Base-by-base conservation (phyloP, 495 filamentous ascomycete genomes). In the Ascobolus immersus region DNA sequence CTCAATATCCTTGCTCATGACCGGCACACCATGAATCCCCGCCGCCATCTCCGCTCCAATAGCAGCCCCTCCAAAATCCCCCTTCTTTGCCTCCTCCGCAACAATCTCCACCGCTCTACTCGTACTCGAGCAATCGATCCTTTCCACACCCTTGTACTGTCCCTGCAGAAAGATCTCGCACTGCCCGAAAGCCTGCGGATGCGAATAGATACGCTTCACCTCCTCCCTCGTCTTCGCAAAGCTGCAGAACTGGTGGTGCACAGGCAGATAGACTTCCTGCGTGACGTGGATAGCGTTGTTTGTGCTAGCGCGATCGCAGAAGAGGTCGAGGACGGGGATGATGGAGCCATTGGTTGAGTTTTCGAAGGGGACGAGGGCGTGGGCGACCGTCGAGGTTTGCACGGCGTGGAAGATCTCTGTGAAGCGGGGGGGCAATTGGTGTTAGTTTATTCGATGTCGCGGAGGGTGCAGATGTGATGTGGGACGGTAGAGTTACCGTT, bases 301-400 rank as follows among this genome's bases (percentile, higher is more conserved):
- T 19, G 47, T 42, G 35, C 47, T 43, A 17, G 55, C 50, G 21
- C 73, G 61, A 53, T 90, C 80, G 39, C 77, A 77, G 34, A 96
- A 62, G 34, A 81, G 66, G 51, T 92, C 82, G 5, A 96, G 65
- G 0, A 81, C 91, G 48, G 71, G 67, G 17, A 84, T 67, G 25
- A 96, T 89, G 27, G 71, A 69, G 39, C 86, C 86, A 54, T 93
- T 89, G 42, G 80, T 80, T 7, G 73, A 82, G 54, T 96, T 96
- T 53, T 96, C 86, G 55, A 89, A 82, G 19, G 86, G 86, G 11
- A 93, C 77, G 3, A 96, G 76, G 38, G 80, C 84, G 44, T 67
- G 73, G 37, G 59, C 52, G 0, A 62, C 61, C 15, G 50, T 38
- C 37, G 62, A 53, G 10, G 61, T 56, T 51, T 92, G 80, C 13